A percentile compares a stretch with the other conserved stretches of the same genome.
These are phyloP conservation scores for Saccharomycopsis javanensis DNA, from an alignment of 805 yeast genomes.

Conservation along the genomic window DNA sequence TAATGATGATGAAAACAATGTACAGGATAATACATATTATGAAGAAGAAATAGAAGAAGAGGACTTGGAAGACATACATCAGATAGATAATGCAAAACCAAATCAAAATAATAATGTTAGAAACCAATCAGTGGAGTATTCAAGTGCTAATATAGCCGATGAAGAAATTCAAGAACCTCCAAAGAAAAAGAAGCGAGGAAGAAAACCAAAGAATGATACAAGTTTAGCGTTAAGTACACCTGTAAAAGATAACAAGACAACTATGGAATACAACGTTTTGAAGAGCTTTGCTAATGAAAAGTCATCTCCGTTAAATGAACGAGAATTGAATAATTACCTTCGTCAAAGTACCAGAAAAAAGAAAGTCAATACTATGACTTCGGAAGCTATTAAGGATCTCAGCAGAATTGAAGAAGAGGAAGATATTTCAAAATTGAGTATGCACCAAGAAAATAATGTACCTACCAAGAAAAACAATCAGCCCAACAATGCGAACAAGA, in stretches of 20 bases:
- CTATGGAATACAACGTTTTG: slow-evolving; percentile 8
- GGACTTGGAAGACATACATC: background rate
- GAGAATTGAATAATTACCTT: slow-evolving; percentile 14
- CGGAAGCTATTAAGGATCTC: background rate
- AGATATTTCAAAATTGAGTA: background rate
- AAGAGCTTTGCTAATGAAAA: slow-evolving; percentile 18
- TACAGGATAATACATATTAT: background rate
- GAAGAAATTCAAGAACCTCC: slow-evolving; percentile 3
- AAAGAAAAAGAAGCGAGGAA: slow-evolving; percentile 16
- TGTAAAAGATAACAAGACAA: slow-evolving; percentile 3
- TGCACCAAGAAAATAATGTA: background rate
- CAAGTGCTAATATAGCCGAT: slow-evolving; percentile 7
- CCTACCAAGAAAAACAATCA: slow-evolving; percentile 3
- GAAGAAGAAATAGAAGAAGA: no score
- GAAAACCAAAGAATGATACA: slow-evolving; percentile 13
- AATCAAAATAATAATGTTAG: background rate
- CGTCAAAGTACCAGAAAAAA: background rate
- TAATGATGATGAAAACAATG: background rate
- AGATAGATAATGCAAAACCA: background rate
- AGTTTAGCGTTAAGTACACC: background rate
- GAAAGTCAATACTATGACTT: background rate
- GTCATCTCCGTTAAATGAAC: slow-evolving; percentile 19
- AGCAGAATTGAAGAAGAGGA: background rate
- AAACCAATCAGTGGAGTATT: background rate
- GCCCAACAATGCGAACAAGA: background rate